Evolutionary conservation across 2,329 filamentous ascomycete species (phyloP).

Genomic region (Cercospora zeae-maydis): DNA sequence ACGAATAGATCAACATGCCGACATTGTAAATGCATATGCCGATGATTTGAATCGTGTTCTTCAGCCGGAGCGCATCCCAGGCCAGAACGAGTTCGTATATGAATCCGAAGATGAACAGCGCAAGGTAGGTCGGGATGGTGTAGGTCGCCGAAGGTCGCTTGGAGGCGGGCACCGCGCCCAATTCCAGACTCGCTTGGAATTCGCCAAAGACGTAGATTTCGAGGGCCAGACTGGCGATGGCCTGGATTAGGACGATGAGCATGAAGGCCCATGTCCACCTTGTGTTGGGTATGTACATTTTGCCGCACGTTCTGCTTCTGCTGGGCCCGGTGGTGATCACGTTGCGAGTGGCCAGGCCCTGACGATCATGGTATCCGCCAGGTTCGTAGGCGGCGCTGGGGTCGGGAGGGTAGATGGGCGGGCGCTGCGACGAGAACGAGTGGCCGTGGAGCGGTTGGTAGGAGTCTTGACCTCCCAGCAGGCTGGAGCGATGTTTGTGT

Average conservation of each 20-base stretch:
- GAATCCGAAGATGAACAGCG: slow-evolving; percentile 96
- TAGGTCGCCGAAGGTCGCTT: slow-evolving; percentile 16
- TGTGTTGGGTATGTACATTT: slow-evolving; percentile 74
- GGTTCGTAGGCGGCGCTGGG: slow-evolving; percentile 37
- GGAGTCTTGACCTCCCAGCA: slow-evolving; percentile 50
- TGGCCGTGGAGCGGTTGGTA: slow-evolving; percentile 49
- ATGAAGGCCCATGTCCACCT: slow-evolving; percentile 89
- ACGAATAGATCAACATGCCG: slow-evolving; percentile 86
- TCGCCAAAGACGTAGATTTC: slow-evolving; percentile 88
- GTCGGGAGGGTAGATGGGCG: slow-evolving; percentile 26
- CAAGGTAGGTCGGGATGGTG: slow-evolving; percentile 89
- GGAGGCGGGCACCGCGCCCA: slow-evolving; percentile 4
- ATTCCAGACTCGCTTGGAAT: slow-evolving; percentile 63
- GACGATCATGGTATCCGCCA: slow-evolving; percentile 51
- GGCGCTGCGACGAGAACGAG: slow-evolving; percentile 28
- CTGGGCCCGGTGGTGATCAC: slow-evolving; percentile 22
- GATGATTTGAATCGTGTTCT: slow-evolving; percentile 98
- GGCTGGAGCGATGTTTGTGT: slow-evolving; percentile 56
- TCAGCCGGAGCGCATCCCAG: slow-evolving; percentile 88
- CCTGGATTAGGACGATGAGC: slow-evolving; percentile 68
- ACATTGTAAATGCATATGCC: slow-evolving; percentile 90
- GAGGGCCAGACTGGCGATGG: slow-evolving; percentile 73
- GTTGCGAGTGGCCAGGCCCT: slow-evolving; percentile 46
- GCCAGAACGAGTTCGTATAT: slow-evolving; percentile 85
- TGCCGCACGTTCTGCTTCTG: slow-evolving; percentile 39